Evolutionary conservation across 2,329 filamentous ascomycete species (phyloP), one percentile per base, ranked within the genome.

Genomic region (Cytospora mali): DNA sequence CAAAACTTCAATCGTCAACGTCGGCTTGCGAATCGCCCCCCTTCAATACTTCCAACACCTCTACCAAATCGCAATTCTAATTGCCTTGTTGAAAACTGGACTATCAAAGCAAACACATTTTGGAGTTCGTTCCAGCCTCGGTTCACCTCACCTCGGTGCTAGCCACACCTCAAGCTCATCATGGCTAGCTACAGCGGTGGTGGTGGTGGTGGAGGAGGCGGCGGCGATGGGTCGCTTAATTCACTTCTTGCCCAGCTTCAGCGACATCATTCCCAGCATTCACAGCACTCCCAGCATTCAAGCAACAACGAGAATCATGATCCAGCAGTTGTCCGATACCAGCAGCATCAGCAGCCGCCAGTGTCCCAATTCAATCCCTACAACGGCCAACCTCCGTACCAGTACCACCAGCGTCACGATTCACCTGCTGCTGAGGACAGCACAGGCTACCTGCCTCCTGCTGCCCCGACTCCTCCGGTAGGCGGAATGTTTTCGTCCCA

Each of bases 401-500:
- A 46, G n/a, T 46, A 61, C 35, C 62, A 67, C 25, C 55, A 49
- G 62, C 33, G 31, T 64, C 66, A 39, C 58, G 71, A 72, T 29
- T 66, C 68, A 42, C 70, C 70, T 6, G 27, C 39, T 21, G 55
- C 31, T 55, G 52, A 58, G 13, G 42, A 64, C 31, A 42, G 23
- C 33, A 50, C 46, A 48, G 52, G 28, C 65, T 71, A 72, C 53
- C 76, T 77, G 58, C 70, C 75, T 13, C 75, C 75, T n/a, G 75
- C 77, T 57, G 77, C 78, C 28, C 77, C 78, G n/a, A 79, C 79
- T n/a, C 78, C 78, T n/a, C 79, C 79, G 4, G 73, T 74, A 21
- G 64, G 64, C 29, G 70, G 69, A 62, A 79, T 79, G 61, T 69
- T 71, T 27, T 72, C 76, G 66, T 72, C 77, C 11, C 75, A 77